These are phyloP conservation scores for Fusarium pseudoanthophilum DNA, from an alignment of 2,329 filamentous ascomycete genomes.

Conservation along the genomic window DNA sequence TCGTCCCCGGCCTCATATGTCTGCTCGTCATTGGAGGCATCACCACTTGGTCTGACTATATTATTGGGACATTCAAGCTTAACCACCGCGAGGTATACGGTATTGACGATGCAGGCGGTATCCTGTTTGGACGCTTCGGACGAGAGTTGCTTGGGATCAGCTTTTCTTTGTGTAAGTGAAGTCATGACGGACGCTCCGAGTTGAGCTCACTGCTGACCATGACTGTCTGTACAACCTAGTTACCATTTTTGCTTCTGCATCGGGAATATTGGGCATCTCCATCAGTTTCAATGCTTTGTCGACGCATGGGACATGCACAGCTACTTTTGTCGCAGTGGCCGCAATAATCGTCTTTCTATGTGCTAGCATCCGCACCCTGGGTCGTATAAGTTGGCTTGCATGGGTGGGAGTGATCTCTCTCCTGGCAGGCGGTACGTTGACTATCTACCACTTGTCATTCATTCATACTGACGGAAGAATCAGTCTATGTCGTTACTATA, in stretches of 20 bases:
- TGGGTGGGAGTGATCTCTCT: slow-evolving; percentile 42
- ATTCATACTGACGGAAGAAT: background rate
- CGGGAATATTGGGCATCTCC: slow-evolving; percentile 47
- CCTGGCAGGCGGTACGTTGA: slow-evolving; percentile 17
- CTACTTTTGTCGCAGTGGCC: slow-evolving; percentile 53
- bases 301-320: slow-evolving; percentile 52
- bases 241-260: slow-evolving; percentile 35
- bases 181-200: too few relatives aligned
- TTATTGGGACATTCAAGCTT: slow-evolving; percentile 62
- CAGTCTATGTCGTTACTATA: slow-evolving; percentile 39
- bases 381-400: slow-evolving; percentile 48
- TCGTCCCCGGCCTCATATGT: slow-evolving; percentile 59
- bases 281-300: slow-evolving; percentile 55
- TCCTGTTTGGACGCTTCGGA: slow-evolving; percentile 61
- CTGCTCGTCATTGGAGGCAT: slow-evolving; percentile 54
- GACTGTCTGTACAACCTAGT: background rate
- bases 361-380: slow-evolving; percentile 48
- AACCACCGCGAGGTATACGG: slow-evolving; percentile 62
- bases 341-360: slow-evolving; percentile 45
- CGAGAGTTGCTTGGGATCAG: slow-evolving; percentile 54
- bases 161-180: slow-evolving; percentile 48
- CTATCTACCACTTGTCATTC: background rate
- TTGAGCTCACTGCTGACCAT: background rate
- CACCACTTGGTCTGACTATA: slow-evolving; percentile 61
- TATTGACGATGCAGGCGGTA: slow-evolving; percentile 62